Evolutionary conservation across 768 basidiomycete species (phyloP).

Genomic region (Russula sp.): DNA sequence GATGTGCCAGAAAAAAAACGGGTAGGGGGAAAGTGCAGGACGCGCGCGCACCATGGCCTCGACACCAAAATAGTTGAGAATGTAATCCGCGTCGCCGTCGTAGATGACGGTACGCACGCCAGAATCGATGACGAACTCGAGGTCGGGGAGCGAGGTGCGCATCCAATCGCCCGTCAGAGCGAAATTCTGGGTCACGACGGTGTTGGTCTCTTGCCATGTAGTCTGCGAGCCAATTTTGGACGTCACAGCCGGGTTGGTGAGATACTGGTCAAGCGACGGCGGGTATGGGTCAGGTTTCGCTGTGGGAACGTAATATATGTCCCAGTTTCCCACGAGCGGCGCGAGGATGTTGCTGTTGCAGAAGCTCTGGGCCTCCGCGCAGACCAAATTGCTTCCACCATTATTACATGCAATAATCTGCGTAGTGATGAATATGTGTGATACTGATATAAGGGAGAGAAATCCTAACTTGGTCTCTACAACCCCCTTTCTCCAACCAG

Average conservation of each 20-base stretch:
- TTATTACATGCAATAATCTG: slow-evolving; percentile 49
- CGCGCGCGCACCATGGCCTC: slow-evolving; percentile 43
- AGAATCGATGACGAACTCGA: slow-evolving; percentile 52
- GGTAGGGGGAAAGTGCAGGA: not conserved
- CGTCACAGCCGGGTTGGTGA: slow-evolving; percentile 27
- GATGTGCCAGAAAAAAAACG: not conserved
- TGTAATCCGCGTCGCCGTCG: slow-evolving; percentile 54
- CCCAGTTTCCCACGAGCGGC: slow-evolving; percentile 36
- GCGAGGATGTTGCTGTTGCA: slow-evolving; percentile 45
- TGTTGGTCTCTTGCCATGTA: slow-evolving; percentile 36
- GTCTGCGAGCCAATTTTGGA: slow-evolving; percentile 38
- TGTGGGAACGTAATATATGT: slow-evolving; percentile 46
- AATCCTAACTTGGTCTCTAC: slow-evolving; percentile 38
- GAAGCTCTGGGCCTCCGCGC: slow-evolving; percentile 48
- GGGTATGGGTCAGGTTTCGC: slow-evolving; percentile 43
- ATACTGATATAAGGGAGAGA: not conserved
- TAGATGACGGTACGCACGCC: slow-evolving; percentile 49
- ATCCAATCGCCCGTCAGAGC: slow-evolving; percentile 52
- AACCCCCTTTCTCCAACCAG: slow-evolving; percentile 40
- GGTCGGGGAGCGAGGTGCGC: slow-evolving; percentile 37
- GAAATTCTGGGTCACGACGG: slow-evolving; percentile 41
- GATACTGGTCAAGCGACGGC: slow-evolving; percentile 32
- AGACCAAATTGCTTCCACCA: slow-evolving; percentile 40
- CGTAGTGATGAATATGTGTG: not conserved
- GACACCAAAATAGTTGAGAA: slow-evolving; percentile 47